These are phyloP conservation scores for Erysimum pusillum DNA, from an alignment of 441 rosid genomes.

Conservation along the genomic window DNA sequence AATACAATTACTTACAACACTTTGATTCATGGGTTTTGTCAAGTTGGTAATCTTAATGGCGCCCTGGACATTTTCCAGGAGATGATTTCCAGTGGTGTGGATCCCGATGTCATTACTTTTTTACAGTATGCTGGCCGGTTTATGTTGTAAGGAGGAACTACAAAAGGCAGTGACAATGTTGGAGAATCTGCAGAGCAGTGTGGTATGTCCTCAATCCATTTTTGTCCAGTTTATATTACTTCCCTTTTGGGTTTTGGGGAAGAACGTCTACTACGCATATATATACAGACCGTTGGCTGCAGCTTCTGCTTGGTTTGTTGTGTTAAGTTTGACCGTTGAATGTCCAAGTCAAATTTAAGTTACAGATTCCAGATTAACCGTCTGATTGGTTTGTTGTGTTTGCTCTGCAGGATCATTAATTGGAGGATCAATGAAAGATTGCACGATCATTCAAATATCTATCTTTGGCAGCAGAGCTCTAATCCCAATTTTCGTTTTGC, in stretches of 20 bases:
- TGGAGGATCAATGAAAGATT: not conserved
- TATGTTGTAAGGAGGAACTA: not conserved
- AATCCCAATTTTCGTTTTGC: too few relatives aligned
- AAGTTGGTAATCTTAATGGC: not conserved
- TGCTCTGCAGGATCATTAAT: constrained; percentile 1
- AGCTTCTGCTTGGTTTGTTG: not conserved
- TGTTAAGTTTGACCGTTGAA: too few relatives aligned
- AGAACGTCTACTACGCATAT: not conserved
- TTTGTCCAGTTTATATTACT: not conserved
- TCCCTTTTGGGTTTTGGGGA: not conserved
- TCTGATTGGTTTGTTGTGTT: not conserved
- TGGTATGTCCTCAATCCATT: not conserved
- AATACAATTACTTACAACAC: not conserved
- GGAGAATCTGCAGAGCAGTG: not conserved
- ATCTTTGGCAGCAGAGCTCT: too few relatives aligned
- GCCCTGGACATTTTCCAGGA: not conserved
- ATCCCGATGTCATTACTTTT: not conserved
- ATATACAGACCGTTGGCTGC: not conserved
- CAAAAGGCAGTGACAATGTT: not conserved
- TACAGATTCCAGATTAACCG: not conserved
- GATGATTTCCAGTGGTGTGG: not conserved
- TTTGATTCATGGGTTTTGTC: not conserved
- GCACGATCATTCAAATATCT: too few relatives aligned
- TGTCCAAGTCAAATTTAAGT: not conserved
- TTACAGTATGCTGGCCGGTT: not conserved